These are phyloP conservation scores for Aphanomyces euteiches DNA, from an alignment of 352 stramenopile genomes.

Conservation along the genomic window DNA sequence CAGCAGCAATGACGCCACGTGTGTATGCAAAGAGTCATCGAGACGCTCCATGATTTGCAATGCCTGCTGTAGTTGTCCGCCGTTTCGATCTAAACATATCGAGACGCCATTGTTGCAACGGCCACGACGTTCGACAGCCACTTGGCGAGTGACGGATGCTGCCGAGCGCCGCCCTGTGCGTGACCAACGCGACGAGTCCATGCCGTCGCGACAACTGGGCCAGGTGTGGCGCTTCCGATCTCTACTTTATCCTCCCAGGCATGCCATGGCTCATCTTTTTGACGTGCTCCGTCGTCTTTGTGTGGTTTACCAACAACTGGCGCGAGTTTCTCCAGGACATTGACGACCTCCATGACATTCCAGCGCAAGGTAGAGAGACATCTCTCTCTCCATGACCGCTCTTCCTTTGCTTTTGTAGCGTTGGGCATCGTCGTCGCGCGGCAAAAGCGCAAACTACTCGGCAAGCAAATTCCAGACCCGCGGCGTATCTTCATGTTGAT, in stretches of 20 bases:
- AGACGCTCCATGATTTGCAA: no score
- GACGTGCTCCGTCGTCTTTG: neutral
- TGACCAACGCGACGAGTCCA: neutral
- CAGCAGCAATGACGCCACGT: no score
- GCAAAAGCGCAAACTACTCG: constrained; percentile 19
- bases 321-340: constrained; percentile 10
- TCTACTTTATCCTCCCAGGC: constrained; percentile 5
- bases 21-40: no score
- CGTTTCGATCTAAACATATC: no score
- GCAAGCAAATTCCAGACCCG: constrained; percentile 11
- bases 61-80: no score
- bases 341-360: constrained; percentile 26
- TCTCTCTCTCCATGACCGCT: neutral
- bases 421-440: constrained; percentile 24
- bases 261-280: constrained; percentile 15
- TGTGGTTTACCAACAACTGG: constrained; percentile 3
- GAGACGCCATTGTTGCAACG: no score
- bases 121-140: no score
- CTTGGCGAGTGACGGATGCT: no score
- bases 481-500: constrained; percentile 18
- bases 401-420: neutral
- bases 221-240: neutral
- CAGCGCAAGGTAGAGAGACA: constrained; percentile 18
- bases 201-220: constrained; percentile 1
- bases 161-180: neutral